Evolutionary conservation across 495 filamentous ascomycete genomes (phyloP), one percentile per base, ranked within the genome.

Genomic region (Paragyromitra xinjiangensis): DNA sequence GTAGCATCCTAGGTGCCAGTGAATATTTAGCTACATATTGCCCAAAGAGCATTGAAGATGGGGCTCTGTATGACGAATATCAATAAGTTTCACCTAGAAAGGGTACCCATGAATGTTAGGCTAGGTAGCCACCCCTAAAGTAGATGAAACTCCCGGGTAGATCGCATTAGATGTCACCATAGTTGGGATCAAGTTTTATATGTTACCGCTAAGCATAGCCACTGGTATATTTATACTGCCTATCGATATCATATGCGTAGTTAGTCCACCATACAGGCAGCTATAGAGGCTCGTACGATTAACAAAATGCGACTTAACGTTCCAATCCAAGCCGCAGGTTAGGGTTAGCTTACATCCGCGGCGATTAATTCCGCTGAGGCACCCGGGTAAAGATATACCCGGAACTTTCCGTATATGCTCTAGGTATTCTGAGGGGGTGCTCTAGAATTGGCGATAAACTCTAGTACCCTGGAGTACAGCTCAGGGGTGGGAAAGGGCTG

Each of bases 1-100:
- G 26, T 53, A 71, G 40, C 22, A 71, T 14, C 69, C 56, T 63
- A 29, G 58, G 19, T 61, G 62, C 6, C 37, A 22, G 51, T 16
- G 8, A 16, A 48, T 48, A 16, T 48, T 5, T 2, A 48, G 16
- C 11, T 48, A 69, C 14, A 11, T n/a, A n/a, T 40, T 19, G 19
- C 39, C 19, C 39, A 6, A 37, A 40, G 6, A n/a, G n/a, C 34
- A 39, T 58, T 24, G 14, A n/a, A n/a, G 9, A 29, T 19, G n/a
- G 53, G 16, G 19, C 6, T 29, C n/a, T 1, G 26, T 24, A 48
- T 37, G 24, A 29, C 8, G 7, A 58, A 29, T 65, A 50, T 65
- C 44, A 16, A 37, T 67, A 19, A n/a, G 24, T 3, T 51, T 59
- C 40, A 12, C 12, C 16, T 16, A 16, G 16, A 12, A 12, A 48